A percentile compares a stretch with the other conserved stretches of the same genome.
These are phyloP conservation scores for Candida takata DNA, from an alignment of 805 yeast species.

Conservation along the genomic window DNA sequence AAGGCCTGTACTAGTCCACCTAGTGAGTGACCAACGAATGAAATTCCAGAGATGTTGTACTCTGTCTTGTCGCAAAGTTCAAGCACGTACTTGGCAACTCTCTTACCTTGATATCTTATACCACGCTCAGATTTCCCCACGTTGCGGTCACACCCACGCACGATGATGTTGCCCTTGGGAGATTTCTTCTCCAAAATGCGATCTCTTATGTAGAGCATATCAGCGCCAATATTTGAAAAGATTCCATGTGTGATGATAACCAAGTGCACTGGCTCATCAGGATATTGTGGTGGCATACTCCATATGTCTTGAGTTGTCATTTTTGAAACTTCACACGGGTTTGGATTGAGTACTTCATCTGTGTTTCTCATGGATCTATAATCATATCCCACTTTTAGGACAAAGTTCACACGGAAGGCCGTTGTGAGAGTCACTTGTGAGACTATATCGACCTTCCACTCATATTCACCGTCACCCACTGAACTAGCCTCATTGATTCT, in stretches of 20 bases:
- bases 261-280: conserved; percentile 62
- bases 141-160: conserved; percentile 79
- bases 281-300: conserved; percentile 54
- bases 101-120: conserved; percentile 70
- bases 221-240: conserved; percentile 85
- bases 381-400: conserved; percentile 49
- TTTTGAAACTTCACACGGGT: conserved; percentile 23
- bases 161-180: conserved; percentile 47
- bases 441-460: conserved; percentile 76
- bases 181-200: conserved; percentile 43
- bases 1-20: conserved; percentile 92
- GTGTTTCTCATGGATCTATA: conserved; percentile 14
- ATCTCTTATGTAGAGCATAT: conserved; percentile 83
- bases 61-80: conserved; percentile 35
- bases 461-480: conserved; percentile 30
- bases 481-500: conserved; percentile 39
- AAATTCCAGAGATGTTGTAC: conserved; percentile 50
- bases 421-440: conserved; percentile 74
- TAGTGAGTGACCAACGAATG: conserved; percentile 88
- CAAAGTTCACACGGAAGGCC: conserved; percentile 61
- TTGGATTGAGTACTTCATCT: background rate
- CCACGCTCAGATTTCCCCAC: conserved; percentile 88
- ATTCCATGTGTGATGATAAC: conserved; percentile 88
- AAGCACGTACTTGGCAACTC: conserved; percentile 66
- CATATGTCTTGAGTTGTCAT: conserved; percentile 66